These are phyloP conservation scores for Plectranthus barbatus DNA, from an alignment of 257 asterid species.

Conservation along the genomic window DNA sequence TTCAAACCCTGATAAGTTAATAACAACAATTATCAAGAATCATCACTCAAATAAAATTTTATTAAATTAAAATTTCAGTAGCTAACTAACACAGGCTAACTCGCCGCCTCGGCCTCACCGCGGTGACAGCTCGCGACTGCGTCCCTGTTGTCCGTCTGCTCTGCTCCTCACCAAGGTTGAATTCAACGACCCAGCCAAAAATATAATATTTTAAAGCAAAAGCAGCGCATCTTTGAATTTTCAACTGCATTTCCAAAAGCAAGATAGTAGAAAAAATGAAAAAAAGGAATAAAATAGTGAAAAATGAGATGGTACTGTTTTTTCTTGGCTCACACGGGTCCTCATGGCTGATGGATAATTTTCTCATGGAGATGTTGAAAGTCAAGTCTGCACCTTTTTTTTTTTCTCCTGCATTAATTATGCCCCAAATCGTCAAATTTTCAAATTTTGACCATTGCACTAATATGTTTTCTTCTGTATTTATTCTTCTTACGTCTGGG, in stretches of 20 bases:
- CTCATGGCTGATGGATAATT: too few species aligned
- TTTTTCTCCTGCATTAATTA: constrained; percentile 10
- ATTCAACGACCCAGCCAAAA: constrained; percentile 10
- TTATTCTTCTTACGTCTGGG: constrained; percentile 4
- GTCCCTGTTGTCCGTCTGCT: constrained; percentile 2
- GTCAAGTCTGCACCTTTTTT: constrained; percentile 34
- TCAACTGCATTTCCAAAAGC: constrained; percentile 6
- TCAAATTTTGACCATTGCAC: constrained; percentile 13
- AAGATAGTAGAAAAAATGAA: neutral
- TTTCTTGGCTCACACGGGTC: neutral
- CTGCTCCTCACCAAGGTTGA: constrained; percentile 21
- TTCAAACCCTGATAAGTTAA: too few species aligned
- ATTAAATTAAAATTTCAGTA: neutral
- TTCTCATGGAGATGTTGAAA: constrained; percentile 27
- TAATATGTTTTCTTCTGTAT: neutral
- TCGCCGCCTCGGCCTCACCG: too few species aligned
- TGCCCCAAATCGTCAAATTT: constrained; percentile 15
- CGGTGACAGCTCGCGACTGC: neutral
- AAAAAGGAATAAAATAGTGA: neutral
- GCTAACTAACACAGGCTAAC: neutral
- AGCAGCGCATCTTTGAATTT: constrained; percentile 34
- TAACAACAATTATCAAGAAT: too few species aligned
- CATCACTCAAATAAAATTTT: too few species aligned
- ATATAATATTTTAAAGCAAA: neutral
- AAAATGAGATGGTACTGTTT: neutral